Percentiles rank a stretch among this genome's conserved stretches.
phyloP scores from a whole-genome alignment of 495 filamentous ascomycete genomes.

The Hypomontagnella submonticulosa region DNA sequence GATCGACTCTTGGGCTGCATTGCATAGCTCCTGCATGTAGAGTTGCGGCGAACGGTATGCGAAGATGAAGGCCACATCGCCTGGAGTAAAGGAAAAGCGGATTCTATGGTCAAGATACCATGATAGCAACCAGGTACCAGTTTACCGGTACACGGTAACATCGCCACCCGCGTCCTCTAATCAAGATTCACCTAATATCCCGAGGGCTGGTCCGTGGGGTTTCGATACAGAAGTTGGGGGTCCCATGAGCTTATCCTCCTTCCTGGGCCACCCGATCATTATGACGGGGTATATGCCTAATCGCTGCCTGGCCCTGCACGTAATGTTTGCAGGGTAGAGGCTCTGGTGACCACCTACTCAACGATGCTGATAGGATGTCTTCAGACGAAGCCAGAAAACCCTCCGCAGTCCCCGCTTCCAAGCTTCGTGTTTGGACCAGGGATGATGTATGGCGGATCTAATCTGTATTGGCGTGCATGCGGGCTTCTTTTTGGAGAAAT shows the following conservation, averaged over 20 bases:
- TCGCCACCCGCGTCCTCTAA: slow-evolving; percentile 16
- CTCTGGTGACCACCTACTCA: slow-evolving; percentile 19
- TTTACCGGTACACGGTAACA: slow-evolving; percentile 16
- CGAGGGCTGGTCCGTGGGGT: slow-evolving; percentile 14
- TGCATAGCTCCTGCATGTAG: slow-evolving; percentile 32
- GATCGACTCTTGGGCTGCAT: slow-evolving; percentile 33
- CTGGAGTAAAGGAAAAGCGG: background rate
- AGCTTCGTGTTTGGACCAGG: background rate
- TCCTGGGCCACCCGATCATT: slow-evolving; percentile 26
- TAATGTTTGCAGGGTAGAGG: slow-evolving; percentile 20
- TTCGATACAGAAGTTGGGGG: slow-evolving; percentile 5
- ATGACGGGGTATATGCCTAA: slow-evolving; percentile 19
- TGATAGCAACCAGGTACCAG: slow-evolving; percentile 9
- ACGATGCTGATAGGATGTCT: slow-evolving; percentile 25
- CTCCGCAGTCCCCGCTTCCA: slow-evolving; percentile 15
- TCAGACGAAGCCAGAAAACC: slow-evolving; percentile 18
- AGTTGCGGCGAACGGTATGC: slow-evolving; percentile 27
- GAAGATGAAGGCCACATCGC: slow-evolving; percentile 1
- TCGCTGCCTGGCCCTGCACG: slow-evolving; percentile 8
- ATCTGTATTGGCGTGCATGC: slow-evolving; percentile 18
- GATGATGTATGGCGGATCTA: slow-evolving; percentile 21
- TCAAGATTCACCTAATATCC: slow-evolving; percentile 19
- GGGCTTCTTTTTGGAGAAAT: slow-evolving; percentile 15
- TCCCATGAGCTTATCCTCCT: slow-evolving; percentile 19
- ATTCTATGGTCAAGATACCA: background rate